Percentiles rank a stretch among this genome's conserved stretches.
Conservation (phyloP, 179 eudicot genomes). For the Carnegiea gigantea region DNA sequence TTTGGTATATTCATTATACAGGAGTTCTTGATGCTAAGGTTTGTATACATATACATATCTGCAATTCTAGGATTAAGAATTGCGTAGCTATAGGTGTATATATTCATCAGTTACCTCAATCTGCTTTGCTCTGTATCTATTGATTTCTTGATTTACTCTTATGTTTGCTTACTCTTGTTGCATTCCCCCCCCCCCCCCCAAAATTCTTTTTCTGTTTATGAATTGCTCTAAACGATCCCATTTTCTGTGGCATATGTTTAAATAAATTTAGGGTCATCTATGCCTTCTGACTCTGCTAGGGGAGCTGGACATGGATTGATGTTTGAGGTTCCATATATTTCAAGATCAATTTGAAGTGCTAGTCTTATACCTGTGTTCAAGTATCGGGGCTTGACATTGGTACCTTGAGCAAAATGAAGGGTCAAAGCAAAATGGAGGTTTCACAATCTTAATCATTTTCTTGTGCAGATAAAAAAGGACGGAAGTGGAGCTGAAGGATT, state of each 20-base stretch:
- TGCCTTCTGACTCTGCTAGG: too few relatives aligned
- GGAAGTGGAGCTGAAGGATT: slow-evolving; percentile 54
- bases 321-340: background rate
- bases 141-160: too few relatives aligned
- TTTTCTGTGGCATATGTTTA: too few relatives aligned
- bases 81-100: background rate
- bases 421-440: background rate
- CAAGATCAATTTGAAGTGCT: background rate
- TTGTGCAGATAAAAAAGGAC: slow-evolving; percentile 61
- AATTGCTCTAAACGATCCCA: too few relatives aligned
- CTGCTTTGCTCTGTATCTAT: background rate
- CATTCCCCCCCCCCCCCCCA: too few relatives aligned
- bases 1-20: background rate
- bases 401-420: background rate
- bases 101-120: background rate
- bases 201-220: too few relatives aligned
- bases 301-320: too few relatives aligned
- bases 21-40: background rate
- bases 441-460: slow-evolving; percentile 6
- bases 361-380: background rate
- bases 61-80: background rate
- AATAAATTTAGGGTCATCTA: too few relatives aligned
- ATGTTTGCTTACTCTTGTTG: background rate
- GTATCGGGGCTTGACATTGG: background rate
- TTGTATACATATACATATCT: background rate